Evolutionary conservation across 371 early-diverging fungal genomes (phyloP).

Genomic region (Conidiobolus coronatus): DNA sequence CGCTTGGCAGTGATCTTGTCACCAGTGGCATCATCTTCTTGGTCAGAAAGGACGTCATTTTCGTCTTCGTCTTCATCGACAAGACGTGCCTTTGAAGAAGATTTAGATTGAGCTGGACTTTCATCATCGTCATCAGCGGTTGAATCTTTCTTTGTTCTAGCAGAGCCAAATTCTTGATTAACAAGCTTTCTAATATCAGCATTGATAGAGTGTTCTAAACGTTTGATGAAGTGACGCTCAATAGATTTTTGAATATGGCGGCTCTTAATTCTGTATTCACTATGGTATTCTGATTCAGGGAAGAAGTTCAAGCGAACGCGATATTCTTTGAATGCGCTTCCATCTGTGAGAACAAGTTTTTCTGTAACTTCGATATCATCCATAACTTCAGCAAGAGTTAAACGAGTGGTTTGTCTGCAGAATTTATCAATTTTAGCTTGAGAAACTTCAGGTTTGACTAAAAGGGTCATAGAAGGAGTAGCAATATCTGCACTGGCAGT

Average conservation of each 20-base stretch:
- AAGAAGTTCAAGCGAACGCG: conserved; percentile 66
- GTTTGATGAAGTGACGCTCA: conserved; percentile 38
- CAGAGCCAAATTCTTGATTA: too few relatives aligned
- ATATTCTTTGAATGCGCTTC: conserved; percentile 35
- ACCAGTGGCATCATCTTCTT: conserved; percentile 48
- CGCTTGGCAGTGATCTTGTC: conserved; percentile 25
- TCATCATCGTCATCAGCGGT: too few relatives aligned
- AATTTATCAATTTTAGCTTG: conserved; percentile 30
- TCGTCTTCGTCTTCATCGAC: conserved; percentile 14
- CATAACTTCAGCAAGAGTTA: conserved; percentile 61
- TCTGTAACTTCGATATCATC: conserved; percentile 57
- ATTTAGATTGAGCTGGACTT: too few relatives aligned
- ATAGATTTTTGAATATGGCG: conserved; percentile 45
- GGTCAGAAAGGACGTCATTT: conserved; percentile 31
- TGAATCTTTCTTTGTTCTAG: too few relatives aligned
- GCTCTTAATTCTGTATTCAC: conserved; percentile 50
- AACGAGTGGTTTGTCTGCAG: conserved; percentile 28
- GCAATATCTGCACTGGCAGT: conserved; percentile 86
- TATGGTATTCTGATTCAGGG: conserved; percentile 41
- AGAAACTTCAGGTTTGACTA: conserved; percentile 35
- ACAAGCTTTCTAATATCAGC: conserved; percentile 10
- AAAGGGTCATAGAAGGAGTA: conserved; percentile 88
- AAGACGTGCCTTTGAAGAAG: too few relatives aligned
- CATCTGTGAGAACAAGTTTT: conserved; percentile 11
- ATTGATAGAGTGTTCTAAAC: conserved; percentile 26